Conservation (phyloP, 306 rosid species). For the Castanea mollissima region DNA sequence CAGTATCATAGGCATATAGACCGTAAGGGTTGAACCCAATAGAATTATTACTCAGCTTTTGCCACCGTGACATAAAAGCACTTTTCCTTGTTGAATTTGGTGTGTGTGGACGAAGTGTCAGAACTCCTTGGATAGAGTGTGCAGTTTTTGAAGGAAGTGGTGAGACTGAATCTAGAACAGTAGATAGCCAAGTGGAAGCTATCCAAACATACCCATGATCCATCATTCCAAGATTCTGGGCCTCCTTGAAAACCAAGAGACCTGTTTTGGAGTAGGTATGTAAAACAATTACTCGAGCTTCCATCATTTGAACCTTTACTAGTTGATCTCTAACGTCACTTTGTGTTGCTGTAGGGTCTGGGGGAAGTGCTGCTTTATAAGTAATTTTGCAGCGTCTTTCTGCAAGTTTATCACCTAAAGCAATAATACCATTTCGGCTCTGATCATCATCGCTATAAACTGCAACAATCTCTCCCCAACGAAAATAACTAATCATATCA, state of each 20-base stretch:
- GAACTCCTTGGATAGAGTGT: conserved; percentile 43
- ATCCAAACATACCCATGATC: conserved; percentile 52
- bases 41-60: conserved; percentile 47
- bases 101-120: conserved; percentile 50
- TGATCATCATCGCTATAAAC: conserved; percentile 48
- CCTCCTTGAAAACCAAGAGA: conserved; percentile 43
- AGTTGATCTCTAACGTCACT: conserved; percentile 22
- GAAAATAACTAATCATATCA: conserved; percentile 33
- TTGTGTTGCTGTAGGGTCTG: conserved; percentile 39
- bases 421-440: conserved; percentile 42
- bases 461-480: conserved; percentile 40
- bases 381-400: conserved; percentile 38
- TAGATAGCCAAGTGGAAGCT: conserved; percentile 50
- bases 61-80: conserved; percentile 40
- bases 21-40: conserved; percentile 54
- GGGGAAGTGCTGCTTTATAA: conserved; percentile 47
- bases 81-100: conserved; percentile 32
- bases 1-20: conserved; percentile 56
- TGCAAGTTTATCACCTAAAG: conserved; percentile 42
- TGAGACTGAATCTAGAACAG: conserved; percentile 42
- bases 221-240: conserved; percentile 47
- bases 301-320: conserved; percentile 32
- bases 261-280: conserved; percentile 37
- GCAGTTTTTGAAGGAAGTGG: conserved; percentile 31
- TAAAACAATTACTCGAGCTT: conserved; percentile 42